Base-by-base conservation (phyloP, 2,329 filamentous ascomycete genomes). In the Phialemonium atrogriseum region DNA sequence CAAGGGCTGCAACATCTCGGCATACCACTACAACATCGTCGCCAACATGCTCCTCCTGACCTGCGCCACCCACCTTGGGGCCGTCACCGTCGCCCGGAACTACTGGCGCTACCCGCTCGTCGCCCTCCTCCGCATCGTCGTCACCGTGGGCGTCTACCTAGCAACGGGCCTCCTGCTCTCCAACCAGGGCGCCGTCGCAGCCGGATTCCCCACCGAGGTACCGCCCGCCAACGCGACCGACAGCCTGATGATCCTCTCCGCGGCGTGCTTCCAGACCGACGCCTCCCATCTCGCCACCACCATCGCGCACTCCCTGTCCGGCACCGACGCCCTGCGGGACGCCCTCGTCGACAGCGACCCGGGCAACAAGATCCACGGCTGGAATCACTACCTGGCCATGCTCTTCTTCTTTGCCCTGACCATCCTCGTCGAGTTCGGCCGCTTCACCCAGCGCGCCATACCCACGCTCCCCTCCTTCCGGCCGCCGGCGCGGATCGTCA, bases 21-120 rank as follows among this genome's bases (percentile, higher is more conserved):
- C 53, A 3, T 58, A 59, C 34, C 56, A 59, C 37, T 58, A 59
- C 42, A 54, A 58, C 28, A 43, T 59, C 24, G 45, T 58, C 2
- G 45, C 48, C 10, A 57, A 56, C 37, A 51, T 56, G 41, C 39
- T 59, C 36, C 42, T 58, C 4, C 40, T 58, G 7, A 55, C 50
- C 10, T 58, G 54, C 30, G 55, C 52, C 10, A 59, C 55, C 1
- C 55, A 58, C 31, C 41, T 59, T 5, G 41, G 56, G 42, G 47
- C 52, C 12, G 43, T 58, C 9, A 52, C 49, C 11, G 45, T 56
- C 21, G 47, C 54, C 17, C 40, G 46, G 5, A 45, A 57, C 35
- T 59, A 58, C 39, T 58, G 52, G 52, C 41, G 43, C 12, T 50
- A 52, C 27, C 45, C 44, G 2, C 38, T 33, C 29, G 37, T 57